Base-by-base conservation (phyloP, 2,329 filamentous ascomycete genomes). In the Chrysosporium keratinophilum region DNA sequence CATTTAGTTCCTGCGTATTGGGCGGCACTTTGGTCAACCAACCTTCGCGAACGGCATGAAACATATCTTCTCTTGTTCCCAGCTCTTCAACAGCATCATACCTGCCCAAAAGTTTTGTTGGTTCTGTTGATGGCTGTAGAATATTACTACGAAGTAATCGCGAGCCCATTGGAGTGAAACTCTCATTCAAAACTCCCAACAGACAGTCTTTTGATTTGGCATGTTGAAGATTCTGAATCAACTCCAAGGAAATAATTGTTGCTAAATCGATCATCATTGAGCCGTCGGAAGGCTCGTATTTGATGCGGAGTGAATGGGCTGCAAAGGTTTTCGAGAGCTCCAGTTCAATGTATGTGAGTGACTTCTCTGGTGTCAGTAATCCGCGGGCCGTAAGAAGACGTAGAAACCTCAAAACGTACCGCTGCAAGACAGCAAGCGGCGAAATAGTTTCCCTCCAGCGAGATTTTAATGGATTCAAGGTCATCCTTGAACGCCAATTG, bases 201-300 rank as follows among this genome's bases (percentile, higher is more conserved):
- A 98, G 73, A 59, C 85, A 91, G 39, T 91, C 81, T 58, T 83
- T 87, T 0, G 89, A 95, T 60, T 85, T 89, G 0, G 82, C 64
- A 60, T 85, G 83, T 11, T 87, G 83, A 0, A 90, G 65, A 60
- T 96, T 98, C 62, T 95, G 88, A 23, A 97, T 85, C 5, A 98
- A 77, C 66, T 98, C 93, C 2, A 98, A 75, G 0, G 88, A 88
- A 37, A 84, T 79, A 28, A 96, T 88, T 0, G 90, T 95, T 0
- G 88, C 85, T 1, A 93, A 77, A 63, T 96, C 91, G 61, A 97
- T 94, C 80, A 95, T 88, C 90, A 97, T 95, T 0, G 88, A 87
- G 20, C 91, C 87, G 64, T 95, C 87, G 0, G 88, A 89, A 0
- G 89, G 85, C 62, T 91, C 84, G 61, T 95, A 96, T 58, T 82